Conservation (phyloP, 2,329 filamentous ascomycete genomes). For the Tolypocladium sp. region DNA sequence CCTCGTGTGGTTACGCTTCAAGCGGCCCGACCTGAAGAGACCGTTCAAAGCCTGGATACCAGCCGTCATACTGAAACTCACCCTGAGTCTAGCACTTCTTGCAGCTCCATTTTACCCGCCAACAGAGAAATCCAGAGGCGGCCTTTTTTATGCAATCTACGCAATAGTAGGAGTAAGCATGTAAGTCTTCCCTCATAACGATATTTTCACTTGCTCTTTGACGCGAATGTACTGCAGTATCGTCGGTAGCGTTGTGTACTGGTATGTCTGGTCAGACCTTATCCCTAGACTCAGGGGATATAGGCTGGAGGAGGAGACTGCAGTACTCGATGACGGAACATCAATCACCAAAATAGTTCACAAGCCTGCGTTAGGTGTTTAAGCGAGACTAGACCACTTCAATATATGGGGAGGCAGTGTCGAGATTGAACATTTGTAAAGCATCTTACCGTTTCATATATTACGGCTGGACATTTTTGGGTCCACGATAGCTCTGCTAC, state of each 20-base stretch:
- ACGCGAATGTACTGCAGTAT: conserved; percentile 30
- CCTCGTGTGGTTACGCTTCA: conserved; percentile 50
- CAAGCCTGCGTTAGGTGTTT: not conserved
- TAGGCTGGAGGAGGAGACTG: conserved; percentile 50
- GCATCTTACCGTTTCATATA: no score
- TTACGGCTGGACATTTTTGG: no score
- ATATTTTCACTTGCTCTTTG: no score
- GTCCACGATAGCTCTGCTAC: no score
- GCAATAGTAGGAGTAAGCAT: conserved; percentile 42
- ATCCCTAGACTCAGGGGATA: conserved; percentile 53
- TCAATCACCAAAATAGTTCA: conserved; percentile 49
- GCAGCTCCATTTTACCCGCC: conserved; percentile 55
- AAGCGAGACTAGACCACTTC: no score
- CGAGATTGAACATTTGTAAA: no score
- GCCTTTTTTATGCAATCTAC: conserved; percentile 44
- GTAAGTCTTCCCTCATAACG: conserved; percentile 27
- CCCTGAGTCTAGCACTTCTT: conserved; percentile 44
- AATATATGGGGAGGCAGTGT: no score
- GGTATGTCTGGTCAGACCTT: conserved; percentile 56
- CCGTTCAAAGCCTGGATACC: conserved; percentile 58
- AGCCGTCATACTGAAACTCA: conserved; percentile 46
- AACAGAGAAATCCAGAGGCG: conserved; percentile 31
- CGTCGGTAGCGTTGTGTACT: conserved; percentile 51
- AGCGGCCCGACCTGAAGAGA: conserved; percentile 48
- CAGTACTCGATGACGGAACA: conserved; percentile 57